Percentiles rank a stretch among this genome's conserved stretches.
These are phyloP conservation scores for Bipolaris oryzae DNA, from an alignment of 2,329 filamentous ascomycete genomes.

Conservation along the genomic window DNA sequence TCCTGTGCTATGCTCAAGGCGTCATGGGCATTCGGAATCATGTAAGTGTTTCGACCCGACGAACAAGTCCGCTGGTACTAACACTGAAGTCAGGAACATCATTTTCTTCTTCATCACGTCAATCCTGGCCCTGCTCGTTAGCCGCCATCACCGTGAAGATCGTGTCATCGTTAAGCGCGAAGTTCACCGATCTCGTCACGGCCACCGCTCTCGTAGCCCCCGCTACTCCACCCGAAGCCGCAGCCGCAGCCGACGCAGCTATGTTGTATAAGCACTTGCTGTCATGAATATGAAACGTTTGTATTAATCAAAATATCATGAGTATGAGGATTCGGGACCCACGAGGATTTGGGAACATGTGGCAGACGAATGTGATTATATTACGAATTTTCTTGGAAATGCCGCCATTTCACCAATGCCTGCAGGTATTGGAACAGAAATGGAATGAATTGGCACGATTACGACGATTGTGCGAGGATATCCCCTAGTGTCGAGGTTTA, in stretches of 20 bases:
- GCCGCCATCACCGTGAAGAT: slow-evolving; percentile 53
- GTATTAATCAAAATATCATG: not conserved
- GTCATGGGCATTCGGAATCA: slow-evolving; percentile 85
- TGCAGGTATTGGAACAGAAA: slow-evolving; percentile 2
- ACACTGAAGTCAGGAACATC: slow-evolving; percentile 40
- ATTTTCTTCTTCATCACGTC: slow-evolving; percentile 48
- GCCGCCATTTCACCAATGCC: slow-evolving; percentile 13
- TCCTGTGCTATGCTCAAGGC: slow-evolving; percentile 92
- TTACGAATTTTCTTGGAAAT: slow-evolving; percentile 30
- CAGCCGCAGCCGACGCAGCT: slow-evolving; percentile 48
- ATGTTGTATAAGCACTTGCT: slow-evolving; percentile 32
- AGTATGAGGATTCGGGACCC: slow-evolving; percentile 2
- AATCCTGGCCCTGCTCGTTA: slow-evolving; percentile 67
- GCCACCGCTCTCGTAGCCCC: slow-evolving; percentile 49
- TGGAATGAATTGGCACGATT: slow-evolving; percentile 1
- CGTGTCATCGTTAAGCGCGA: slow-evolving; percentile 61
- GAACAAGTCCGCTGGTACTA: slow-evolving; percentile 21
- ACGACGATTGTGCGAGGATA: slow-evolving; percentile 10
- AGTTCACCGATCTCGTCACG: slow-evolving; percentile 54
- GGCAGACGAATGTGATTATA: slow-evolving; percentile 5
- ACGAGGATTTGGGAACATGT: not conserved
- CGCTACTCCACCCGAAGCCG: slow-evolving; percentile 43
- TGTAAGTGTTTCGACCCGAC: slow-evolving; percentile 57
- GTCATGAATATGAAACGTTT: not conserved
- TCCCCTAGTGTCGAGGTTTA: slow-evolving; percentile 3